Percentiles rank a stretch among this genome's conserved stretches.
phyloP scores from a whole-genome alignment of 2,329 filamentous ascomycete genomes.

The Hymenoscyphus scutula region DNA sequence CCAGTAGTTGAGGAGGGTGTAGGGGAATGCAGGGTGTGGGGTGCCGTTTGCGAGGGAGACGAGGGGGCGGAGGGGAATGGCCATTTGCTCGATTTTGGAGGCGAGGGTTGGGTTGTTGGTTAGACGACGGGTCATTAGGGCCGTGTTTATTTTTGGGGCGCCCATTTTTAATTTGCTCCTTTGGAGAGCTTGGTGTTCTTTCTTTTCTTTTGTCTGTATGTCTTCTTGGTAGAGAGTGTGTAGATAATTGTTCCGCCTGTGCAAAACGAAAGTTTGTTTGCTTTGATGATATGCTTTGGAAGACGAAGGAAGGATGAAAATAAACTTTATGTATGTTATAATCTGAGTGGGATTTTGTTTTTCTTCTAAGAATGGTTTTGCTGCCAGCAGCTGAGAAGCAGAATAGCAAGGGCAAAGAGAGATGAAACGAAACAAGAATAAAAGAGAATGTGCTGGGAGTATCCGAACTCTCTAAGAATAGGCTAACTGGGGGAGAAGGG shows the following conservation, averaged over 20 bases:
- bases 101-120: constrained; percentile 51
- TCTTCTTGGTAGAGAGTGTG: not conserved
- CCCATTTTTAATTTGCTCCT: not conserved
- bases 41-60: constrained; percentile 60
- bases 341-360: not conserved
- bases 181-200: not conserved
- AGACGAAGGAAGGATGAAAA: not conserved
- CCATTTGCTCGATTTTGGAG: constrained; percentile 64
- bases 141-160: not conserved
- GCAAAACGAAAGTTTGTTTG: too few relatives aligned
- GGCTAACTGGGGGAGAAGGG: not conserved
- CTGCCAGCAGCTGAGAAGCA: constrained; percentile 1
- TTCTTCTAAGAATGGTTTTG: constrained; percentile 4
- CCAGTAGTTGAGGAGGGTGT: constrained; percentile 68
- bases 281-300: too few relatives aligned
- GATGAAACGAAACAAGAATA: constrained; percentile 9
- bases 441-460: constrained; percentile 11
- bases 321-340: not conserved
- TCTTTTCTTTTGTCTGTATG: not conserved
- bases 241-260: too few relatives aligned
- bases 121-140: constrained; percentile 5
- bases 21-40: constrained; percentile 64
- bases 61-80: constrained; percentile 63
- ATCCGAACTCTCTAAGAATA: constrained; percentile 9
- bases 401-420: not conserved